Base-by-base conservation (phyloP, 1,139 yeast species). In the Zygosaccharomyces sapae region DNA sequence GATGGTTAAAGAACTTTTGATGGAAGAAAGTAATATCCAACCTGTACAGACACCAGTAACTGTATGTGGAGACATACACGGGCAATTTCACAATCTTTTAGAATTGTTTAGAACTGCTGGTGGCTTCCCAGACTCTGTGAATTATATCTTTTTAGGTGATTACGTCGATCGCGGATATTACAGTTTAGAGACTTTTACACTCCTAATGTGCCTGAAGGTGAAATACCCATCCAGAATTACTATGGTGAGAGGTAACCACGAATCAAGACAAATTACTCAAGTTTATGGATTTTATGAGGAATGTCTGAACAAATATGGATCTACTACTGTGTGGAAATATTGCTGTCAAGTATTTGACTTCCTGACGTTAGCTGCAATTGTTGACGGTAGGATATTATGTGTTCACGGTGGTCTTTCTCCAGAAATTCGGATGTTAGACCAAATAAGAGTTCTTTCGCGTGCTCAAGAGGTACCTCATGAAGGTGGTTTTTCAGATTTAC, bases 381-480 rank as follows among this genome's bases (percentile, higher is more conserved):
- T 90, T 53, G 97, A 90, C 67, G 96, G 97, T 48, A 85, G 84
- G 63, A 86, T 90, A 41, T 72, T 90, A 50, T 90, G 97, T 73
- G 96, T 90, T 38, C 97, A 90, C 65, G 97, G 97, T 49, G 97
- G 97, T 1, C 76, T 92, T 52, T 86, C 96, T n/a, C 98, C 98
- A 4, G 97, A 92, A 68, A 88, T 92, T 50, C 80, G 97, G 65
- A 90, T 92, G 88, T 76, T 92, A 56, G 98, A 92, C 66, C 97
- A 92, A 70, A 90, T 92, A 51, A 76, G 98, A 58, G 96, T 90
- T 13, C 74, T 92, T 50, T 86, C 95, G 47, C 77, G 98, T 62
- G 97, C 97, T n/a, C 97, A 92, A 69, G 98, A 92, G 69, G 97
- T 92, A 46, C 98, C 98, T 1, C 98, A 92, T 67, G 98, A 92